phyloP scores from a whole-genome alignment of 163 green algal species.

The Smithsoniella earleae region DNA sequence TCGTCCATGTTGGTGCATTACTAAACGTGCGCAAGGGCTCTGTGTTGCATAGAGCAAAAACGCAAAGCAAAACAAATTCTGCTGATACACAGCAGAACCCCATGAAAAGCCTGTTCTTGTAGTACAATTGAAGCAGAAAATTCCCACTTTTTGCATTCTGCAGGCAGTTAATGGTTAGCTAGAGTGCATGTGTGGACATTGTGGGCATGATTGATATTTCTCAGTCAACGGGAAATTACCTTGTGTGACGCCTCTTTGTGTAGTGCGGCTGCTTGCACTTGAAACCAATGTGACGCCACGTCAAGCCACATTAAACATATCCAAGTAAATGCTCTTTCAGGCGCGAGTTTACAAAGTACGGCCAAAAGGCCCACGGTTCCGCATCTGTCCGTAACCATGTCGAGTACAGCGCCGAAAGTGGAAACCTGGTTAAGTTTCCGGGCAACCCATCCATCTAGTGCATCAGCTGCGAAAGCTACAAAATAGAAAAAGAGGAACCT shows the following conservation, averaged over 20 bases:
- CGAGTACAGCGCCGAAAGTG: constrained; percentile 80
- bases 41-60: constrained; percentile 15
- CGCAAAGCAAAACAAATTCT: constrained; percentile 52
- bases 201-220: neutral
- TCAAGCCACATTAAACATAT: constrained; percentile 79
- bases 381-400: constrained; percentile 95
- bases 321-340: constrained; percentile 42
- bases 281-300: constrained; percentile 84
- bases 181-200: neutral
- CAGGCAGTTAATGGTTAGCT: neutral
- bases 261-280: constrained; percentile 78
- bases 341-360: constrained; percentile 53
- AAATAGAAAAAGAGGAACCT: constrained; percentile 29
- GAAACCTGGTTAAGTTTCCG: constrained; percentile 75
- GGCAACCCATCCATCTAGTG: constrained; percentile 84
- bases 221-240: constrained; percentile 35
- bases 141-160: constrained; percentile 59
- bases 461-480: constrained; percentile 77
- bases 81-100: constrained; percentile 83
- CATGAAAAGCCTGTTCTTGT: constrained; percentile 89
- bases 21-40: neutral
- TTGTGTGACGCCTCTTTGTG: constrained; percentile 66
- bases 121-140: constrained; percentile 78
- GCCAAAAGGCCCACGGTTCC: constrained; percentile 73
- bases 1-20: neutral